A percentile compares a stretch with the other conserved stretches of the same genome.
Evolutionary conservation across 192 early-diverging fungal species (phyloP).

Genomic region (Coemansia sp.): DNA sequence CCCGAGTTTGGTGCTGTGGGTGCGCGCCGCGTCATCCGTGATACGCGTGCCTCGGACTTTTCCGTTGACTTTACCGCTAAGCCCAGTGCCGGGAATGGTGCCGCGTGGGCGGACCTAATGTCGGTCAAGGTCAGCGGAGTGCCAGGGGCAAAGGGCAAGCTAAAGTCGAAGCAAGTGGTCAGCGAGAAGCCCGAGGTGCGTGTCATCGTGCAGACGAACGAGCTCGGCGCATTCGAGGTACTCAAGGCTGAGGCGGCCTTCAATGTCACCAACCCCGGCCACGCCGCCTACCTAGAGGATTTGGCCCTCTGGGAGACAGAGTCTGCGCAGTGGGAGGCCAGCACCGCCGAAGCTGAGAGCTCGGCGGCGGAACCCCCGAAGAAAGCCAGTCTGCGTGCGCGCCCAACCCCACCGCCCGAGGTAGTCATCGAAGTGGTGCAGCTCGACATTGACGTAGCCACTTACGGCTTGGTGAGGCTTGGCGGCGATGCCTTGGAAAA

Average conservation of each 20-base stretch:
- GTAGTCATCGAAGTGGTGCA: constrained; percentile 47
- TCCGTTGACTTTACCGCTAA: constrained; percentile 75
- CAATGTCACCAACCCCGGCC: constrained; percentile 51
- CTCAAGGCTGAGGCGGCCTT: constrained; percentile 60
- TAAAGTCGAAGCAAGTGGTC: constrained; percentile 55
- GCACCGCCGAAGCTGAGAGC: constrained; percentile 17
- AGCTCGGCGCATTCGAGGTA: constrained; percentile 68
- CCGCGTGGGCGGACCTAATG: constrained; percentile 22
- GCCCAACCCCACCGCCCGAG: constrained; percentile 28
- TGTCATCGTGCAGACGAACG: constrained; percentile 75
- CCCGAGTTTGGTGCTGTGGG: constrained; percentile 73
- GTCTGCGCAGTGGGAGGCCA: constrained; percentile 40
- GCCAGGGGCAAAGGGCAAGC: constrained; percentile 63
- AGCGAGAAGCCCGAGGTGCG: constrained; percentile 79
- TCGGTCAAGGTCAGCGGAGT: constrained; percentile 68
- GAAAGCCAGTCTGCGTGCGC: constrained; percentile 31
- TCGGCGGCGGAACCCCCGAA: constrained; percentile 53
- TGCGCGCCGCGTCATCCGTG: constrained; percentile 83
- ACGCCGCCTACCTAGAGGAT: constrained; percentile 27
- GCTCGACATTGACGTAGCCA: constrained; percentile 59
- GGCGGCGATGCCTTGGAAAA: constrained; percentile 34
- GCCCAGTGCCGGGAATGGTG: constrained; percentile 58
- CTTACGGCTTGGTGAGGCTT: constrained; percentile 59
- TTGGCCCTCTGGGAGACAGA: constrained; percentile 44
- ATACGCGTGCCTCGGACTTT: constrained; percentile 61